A percentile compares a stretch with the other conserved stretches of the same genome.
These are phyloP conservation scores for Citrus sp. DNA, from an alignment of 345 rosid genomes.

Conservation along the genomic window DNA sequence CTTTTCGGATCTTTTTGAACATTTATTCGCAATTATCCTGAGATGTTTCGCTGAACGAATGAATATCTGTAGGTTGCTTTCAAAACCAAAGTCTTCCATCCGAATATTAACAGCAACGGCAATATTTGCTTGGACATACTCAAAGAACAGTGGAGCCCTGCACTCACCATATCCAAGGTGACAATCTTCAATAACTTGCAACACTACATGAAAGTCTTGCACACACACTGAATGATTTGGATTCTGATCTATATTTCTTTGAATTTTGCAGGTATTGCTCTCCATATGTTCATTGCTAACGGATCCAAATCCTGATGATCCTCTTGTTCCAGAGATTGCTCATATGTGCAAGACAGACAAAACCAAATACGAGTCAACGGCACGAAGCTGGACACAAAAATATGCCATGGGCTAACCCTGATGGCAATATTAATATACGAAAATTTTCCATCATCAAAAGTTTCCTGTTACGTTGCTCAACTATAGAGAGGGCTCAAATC, in stretches of 20 bases:
- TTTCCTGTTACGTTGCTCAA: background rate
- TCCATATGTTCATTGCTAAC: constrained; percentile 68
- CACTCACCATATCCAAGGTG: constrained; percentile 68
- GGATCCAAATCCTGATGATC: constrained; percentile 65
- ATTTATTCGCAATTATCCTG: background rate
- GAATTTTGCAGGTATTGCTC: constrained; percentile 44
- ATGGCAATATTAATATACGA: background rate
- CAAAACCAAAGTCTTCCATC: constrained; percentile 64
- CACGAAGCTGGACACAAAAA: constrained; percentile 66
- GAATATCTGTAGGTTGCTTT: constrained; percentile 45
- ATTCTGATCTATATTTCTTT: background rate
- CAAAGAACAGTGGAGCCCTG: constrained; percentile 76
- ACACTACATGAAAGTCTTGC: no score
- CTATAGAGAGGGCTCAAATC: background rate
- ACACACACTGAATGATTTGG: background rate
- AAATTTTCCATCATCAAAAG: background rate
- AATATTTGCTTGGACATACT: constrained; percentile 65
- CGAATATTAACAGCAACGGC: constrained; percentile 61
- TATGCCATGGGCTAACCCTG: constrained; percentile 51
- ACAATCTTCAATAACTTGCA: background rate
- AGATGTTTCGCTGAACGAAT: constrained; percentile 2
- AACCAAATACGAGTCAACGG: constrained; percentile 53
- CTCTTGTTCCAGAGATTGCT: constrained; percentile 66
- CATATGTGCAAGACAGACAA: constrained; percentile 52
- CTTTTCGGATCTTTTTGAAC: background rate